A percentile compares a stretch with the other conserved stretches of the same genome.
These are phyloP conservation scores for Chrysosphaeria jannelii DNA, from an alignment of 2,329 filamentous ascomycete species.

Conservation along the genomic window DNA sequence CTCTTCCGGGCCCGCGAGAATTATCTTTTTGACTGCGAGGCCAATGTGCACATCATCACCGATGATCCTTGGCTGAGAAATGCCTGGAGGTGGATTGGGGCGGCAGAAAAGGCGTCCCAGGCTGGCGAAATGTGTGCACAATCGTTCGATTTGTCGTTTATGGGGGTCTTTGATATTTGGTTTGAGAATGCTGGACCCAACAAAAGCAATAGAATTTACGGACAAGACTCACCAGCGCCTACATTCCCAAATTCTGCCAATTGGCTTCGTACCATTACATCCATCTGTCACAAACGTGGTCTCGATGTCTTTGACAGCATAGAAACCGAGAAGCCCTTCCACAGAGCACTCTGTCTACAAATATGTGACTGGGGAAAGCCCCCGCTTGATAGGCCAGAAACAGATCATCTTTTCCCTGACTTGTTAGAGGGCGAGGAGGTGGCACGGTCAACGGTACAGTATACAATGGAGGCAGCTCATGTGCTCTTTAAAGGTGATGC, in stretches of 20 bases:
- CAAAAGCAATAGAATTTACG: conserved; percentile 2
- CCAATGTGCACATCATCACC: conserved; percentile 33
- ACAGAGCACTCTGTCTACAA: conserved; percentile 44
- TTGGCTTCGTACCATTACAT: conserved; percentile 31
- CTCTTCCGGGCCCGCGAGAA: conserved; percentile 27
- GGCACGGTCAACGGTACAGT: conserved; percentile 17
- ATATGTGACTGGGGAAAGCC: conserved; percentile 43
- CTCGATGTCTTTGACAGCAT: conserved; percentile 13
- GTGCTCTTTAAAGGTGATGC: conserved; percentile 45
- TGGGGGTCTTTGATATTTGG: conserved; percentile 49
- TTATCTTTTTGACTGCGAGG: conserved; percentile 31
- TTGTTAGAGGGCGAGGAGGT: too few species aligned
- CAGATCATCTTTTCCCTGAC: too few species aligned
- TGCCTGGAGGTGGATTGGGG: conserved; percentile 47
- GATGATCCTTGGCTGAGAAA: conserved; percentile 50
- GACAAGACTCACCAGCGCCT: conserved; percentile 14
- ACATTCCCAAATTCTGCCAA: conserved; percentile 16
- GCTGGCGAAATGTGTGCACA: conserved; percentile 40
- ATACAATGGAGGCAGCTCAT: conserved; percentile 49
- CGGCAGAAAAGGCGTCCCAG: conserved; percentile 30
- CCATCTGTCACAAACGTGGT: conserved; percentile 29
- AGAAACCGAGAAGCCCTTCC: conserved; percentile 25
- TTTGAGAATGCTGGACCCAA: conserved; percentile 29
- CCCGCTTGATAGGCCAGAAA: too few species aligned
- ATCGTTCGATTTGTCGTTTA: conserved; percentile 40